Conservation (phyloP, 768 basidiomycete species). For the Rhodosporidiobolus odoratus region DNA sequence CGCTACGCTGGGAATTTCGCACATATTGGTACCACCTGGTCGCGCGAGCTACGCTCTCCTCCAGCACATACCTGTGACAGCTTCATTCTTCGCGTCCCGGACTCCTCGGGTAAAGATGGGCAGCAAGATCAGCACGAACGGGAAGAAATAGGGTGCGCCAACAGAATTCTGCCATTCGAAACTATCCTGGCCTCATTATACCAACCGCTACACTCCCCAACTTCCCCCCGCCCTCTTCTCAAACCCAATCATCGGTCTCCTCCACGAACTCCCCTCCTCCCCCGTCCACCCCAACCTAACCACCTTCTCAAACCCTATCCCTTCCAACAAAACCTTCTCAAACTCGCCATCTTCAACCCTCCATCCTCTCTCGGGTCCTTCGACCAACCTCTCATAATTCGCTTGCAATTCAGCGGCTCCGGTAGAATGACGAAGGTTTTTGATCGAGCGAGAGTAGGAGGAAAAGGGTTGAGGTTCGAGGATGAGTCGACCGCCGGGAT, state of each 20-base stretch:
- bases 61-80: no score
- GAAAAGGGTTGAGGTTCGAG: constrained; percentile 83
- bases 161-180: no score
- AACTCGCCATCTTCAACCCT: constrained; percentile 51
- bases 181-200: no score
- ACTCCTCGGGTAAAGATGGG: no score
- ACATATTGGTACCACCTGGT: no score
- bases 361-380: constrained; percentile 55
- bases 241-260: constrained; percentile 62
- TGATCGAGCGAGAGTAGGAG: constrained; percentile 69
- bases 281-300: constrained; percentile 54
- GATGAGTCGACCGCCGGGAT: constrained; percentile 59
- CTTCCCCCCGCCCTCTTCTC: constrained; percentile 47
- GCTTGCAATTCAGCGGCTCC: constrained; percentile 54
- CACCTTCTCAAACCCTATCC: constrained; percentile 59
- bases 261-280: constrained; percentile 52
- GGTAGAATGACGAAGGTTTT: constrained; percentile 37
- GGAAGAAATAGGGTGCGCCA: no score
- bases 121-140: no score
- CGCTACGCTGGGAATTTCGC: no score
- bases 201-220: constrained; percentile 3
- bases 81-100: no score
- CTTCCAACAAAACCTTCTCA: constrained; percentile 51
- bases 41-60: no score
- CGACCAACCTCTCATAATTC: constrained; percentile 55